A percentile compares a stretch with the other conserved stretches of the same genome.
Evolutionary conservation across 208 protist species (phyloP).

Genomic region (Trypanosoma mega): DNA sequence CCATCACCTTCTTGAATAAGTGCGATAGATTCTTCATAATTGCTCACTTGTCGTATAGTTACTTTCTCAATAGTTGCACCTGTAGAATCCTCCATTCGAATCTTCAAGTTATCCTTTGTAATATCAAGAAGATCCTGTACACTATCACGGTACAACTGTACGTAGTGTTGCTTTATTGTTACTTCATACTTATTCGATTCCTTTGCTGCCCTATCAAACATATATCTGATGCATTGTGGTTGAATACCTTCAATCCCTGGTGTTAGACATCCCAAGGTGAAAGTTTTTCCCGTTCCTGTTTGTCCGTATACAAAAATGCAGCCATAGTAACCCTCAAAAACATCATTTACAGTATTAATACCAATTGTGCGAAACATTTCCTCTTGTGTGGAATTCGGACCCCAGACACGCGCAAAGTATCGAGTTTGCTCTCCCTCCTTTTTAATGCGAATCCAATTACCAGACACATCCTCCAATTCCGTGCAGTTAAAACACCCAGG

Average conservation of each 20-base stretch:
- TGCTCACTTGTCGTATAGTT: conserved; percentile 81
- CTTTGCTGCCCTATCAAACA: conserved; percentile 29
- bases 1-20: conserved; percentile 85
- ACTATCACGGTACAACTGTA: conserved; percentile 64
- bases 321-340: conserved; percentile 86
- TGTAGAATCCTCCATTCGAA: conserved; percentile 13
- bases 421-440: conserved; percentile 61
- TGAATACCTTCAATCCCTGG: conserved; percentile 22
- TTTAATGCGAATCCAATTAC: conserved; percentile 81
- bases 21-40: conserved; percentile 81
- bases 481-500: conserved; percentile 40
- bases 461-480: conserved; percentile 72
- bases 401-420: conserved; percentile 62
- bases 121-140: conserved; percentile 45
- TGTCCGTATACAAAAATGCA: conserved; percentile 93
- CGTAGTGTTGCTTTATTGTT: conserved; percentile 53
- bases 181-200: conserved; percentile 72
- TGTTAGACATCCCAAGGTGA: conserved; percentile 90
- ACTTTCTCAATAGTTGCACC: conserved; percentile 23
- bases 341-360: conserved; percentile 74
- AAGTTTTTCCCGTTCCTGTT: conserved; percentile 94
- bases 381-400: conserved; percentile 57
- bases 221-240: conserved; percentile 11
- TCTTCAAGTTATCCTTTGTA: conserved; percentile 26
- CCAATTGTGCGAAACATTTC: conserved; percentile 78